Evolutionary conservation across 495 filamentous ascomycete genomes (phyloP).

Genomic region (Entonaema liquescens): DNA sequence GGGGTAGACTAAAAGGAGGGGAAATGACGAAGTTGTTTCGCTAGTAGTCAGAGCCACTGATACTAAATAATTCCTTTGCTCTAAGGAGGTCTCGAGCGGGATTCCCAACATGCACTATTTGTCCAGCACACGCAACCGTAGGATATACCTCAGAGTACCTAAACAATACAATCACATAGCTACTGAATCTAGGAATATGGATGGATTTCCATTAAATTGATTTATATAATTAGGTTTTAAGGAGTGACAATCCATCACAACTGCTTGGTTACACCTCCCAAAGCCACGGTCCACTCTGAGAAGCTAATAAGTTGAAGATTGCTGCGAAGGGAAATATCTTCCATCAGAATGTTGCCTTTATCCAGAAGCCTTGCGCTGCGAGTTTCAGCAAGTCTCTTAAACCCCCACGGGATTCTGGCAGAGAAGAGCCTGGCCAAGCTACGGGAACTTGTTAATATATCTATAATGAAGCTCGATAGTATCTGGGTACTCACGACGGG

Average conservation of each 20-base stretch:
- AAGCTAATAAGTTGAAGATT: background rate
- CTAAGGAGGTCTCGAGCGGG: too few relatives aligned
- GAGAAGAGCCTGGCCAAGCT: slow-evolving; percentile 40
- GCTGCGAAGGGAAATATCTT: background rate
- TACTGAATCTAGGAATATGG: background rate
- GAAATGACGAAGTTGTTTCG: too few relatives aligned
- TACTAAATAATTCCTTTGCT: too few relatives aligned
- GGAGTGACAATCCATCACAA: slow-evolving; percentile 29
- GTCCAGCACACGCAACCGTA: too few relatives aligned
- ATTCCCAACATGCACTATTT: too few relatives aligned
- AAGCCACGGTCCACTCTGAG: background rate
- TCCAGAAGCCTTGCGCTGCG: background rate
- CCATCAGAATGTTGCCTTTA: background rate
- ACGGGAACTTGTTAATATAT: slow-evolving; percentile 11
- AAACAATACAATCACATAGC: background rate
- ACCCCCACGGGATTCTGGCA: slow-evolving; percentile 41
- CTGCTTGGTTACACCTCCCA: slow-evolving; percentile 11
- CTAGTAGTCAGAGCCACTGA: too few relatives aligned
- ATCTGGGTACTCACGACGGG: slow-evolving; percentile 39
- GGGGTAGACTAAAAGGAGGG: too few relatives aligned
- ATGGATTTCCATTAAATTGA: background rate
- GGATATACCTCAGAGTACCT: too few relatives aligned
- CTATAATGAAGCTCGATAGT: background rate
- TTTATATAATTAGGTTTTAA: slow-evolving; percentile 1
- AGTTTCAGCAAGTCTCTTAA: slow-evolving; percentile 9